phyloP scores from a whole-genome alignment of 2,329 filamentous ascomycete genomes.

The Pyrenochaeta sp. region DNA sequence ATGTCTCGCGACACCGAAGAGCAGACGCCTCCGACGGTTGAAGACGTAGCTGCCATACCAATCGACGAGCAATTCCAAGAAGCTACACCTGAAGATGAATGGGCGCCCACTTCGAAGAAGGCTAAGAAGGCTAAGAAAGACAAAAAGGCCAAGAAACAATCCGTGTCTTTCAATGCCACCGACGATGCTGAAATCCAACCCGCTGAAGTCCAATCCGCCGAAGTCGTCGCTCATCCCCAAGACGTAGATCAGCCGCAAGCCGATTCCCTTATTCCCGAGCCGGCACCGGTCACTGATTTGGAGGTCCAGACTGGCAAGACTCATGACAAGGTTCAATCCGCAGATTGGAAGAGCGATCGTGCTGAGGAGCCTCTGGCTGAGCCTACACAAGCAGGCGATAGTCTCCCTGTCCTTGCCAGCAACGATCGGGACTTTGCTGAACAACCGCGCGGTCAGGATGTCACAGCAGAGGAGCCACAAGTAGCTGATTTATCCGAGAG shows the following conservation, averaged over 20 bases:
- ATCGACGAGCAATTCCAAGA: conserved; percentile 15
- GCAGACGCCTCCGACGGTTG: background rate
- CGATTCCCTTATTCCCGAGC: background rate
- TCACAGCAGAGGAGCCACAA: background rate
- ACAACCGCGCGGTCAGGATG: background rate
- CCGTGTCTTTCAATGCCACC: conserved; percentile 12
- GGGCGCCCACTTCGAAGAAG: conserved; percentile 27
- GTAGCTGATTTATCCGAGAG: conserved; percentile 1
- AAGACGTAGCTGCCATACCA: conserved; percentile 9
- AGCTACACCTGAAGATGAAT: conserved; percentile 21
- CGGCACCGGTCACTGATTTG: background rate
- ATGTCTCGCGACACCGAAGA: conserved; percentile 1
- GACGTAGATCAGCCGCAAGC: background rate
- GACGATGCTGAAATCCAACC: conserved; percentile 8
- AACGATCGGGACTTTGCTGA: background rate
- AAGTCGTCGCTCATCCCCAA: conserved; percentile 5
- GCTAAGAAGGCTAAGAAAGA: conserved; percentile 40
- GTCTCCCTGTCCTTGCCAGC: background rate
- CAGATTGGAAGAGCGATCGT: background rate
- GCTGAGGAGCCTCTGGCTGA: background rate
- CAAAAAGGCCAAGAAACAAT: conserved; percentile 36
- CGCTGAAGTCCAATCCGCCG: background rate
- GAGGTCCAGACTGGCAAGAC: background rate
- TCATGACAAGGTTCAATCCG: background rate
- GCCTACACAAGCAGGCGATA: conserved; percentile 1